Evolutionary conservation across 331 rosid species (phyloP).

Genomic region (Phaseolus coccineus): DNA sequence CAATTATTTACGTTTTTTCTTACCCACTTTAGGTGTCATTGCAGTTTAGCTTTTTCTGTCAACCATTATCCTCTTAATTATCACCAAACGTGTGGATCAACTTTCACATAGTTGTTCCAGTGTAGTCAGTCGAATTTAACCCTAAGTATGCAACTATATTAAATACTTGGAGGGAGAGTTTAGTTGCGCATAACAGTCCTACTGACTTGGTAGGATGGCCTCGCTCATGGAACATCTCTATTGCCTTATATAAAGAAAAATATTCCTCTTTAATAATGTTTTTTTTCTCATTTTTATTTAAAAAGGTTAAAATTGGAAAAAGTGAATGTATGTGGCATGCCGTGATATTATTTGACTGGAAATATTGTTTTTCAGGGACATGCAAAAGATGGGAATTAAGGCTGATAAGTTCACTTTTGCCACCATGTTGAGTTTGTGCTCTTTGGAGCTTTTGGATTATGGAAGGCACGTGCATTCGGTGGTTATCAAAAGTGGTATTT

Average conservation of each 20-base stretch:
- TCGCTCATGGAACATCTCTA: too few relatives aligned
- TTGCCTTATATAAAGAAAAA: neutral
- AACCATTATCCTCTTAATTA: neutral
- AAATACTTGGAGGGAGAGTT: too few relatives aligned
- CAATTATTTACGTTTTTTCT: neutral
- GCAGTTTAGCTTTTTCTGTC: neutral
- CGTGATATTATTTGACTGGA: neutral
- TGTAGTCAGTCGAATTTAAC: too few relatives aligned
- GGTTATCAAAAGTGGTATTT: constrained; percentile 61
- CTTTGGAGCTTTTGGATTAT: constrained; percentile 53
- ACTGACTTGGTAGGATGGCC: too few relatives aligned
- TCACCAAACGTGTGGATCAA: too few relatives aligned
- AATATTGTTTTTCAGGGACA: constrained; percentile 38
- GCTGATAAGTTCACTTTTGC: constrained; percentile 70
- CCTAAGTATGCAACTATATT: too few relatives aligned
- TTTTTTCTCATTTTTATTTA: neutral
- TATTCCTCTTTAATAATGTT: neutral
- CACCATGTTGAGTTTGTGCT: constrained; percentile 67
- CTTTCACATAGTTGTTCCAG: too few relatives aligned
- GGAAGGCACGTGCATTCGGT: constrained; percentile 73
- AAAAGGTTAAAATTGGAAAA: neutral
- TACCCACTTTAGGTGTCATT: neutral
- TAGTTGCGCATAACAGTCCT: too few relatives aligned
- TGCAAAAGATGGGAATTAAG: constrained; percentile 59
- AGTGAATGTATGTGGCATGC: neutral